Base-by-base conservation (phyloP, 108 stramenopile species). In the Cylindrotheca closterium region DNA sequence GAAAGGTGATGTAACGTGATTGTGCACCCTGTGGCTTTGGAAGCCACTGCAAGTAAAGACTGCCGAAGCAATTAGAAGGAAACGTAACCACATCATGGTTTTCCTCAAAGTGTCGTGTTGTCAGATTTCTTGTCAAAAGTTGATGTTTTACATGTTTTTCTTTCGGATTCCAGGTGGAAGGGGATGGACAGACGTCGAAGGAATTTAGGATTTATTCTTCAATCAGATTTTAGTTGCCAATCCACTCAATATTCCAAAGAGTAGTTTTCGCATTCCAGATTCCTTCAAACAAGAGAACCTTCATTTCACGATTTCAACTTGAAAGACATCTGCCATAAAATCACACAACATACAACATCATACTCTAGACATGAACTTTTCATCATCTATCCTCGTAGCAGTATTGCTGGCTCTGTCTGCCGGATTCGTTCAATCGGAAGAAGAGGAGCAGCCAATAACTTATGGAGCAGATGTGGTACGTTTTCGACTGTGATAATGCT, bases 401-500 rank as follows among this genome's bases (percentile, higher is more conserved):
- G n/a, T 51, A 4, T 51, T 51, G 21, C 21, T 51, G 15, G 19
- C 19, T 8, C 50, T 51, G 21, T n/a, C 21, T n/a, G 19, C 17
- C 50, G 5, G n/a, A 18, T 17, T 51, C n/a, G 8, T 19, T 4
- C 21, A 4, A 18, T 18, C 23, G 5, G 4, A 19, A 5, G 50
- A 22, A 18, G 42, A 7, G 7, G 50, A 51, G 23, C 5, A 18
- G 19, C n/a, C n/a, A 5, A 17, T 30, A 25, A 55, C 55, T 55
- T 55, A 55, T 30, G 58, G 58, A 5, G 58, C 45, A 4, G 58
- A 58, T 58, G 58, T 58, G 34, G 58, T 58, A 58, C 5, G 55
- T 8, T 10, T 29, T 4, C 30, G 3, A 3, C 30, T 30, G 55
- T 55, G 15, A 45, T 15, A 45, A 45, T n/a, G n/a, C n/a, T n/a